phyloP scores from a whole-genome alignment of 177 flowering plant genomes.

The Vitis hybrid region DNA sequence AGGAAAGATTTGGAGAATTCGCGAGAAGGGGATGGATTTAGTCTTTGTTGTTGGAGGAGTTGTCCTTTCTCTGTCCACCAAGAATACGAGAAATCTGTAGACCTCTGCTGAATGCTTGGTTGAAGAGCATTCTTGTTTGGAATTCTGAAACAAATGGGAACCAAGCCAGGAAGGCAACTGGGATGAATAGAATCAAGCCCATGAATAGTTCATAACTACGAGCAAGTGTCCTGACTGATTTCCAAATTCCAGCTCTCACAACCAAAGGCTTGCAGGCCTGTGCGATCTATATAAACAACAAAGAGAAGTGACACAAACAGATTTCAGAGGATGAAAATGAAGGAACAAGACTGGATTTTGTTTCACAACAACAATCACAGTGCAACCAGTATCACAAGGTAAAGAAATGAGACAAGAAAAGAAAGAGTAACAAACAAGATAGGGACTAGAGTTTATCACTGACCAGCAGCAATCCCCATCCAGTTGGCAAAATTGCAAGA shows the following conservation, averaged over 20 bases:
- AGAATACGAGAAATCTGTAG: conserved; percentile 62
- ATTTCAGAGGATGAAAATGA: neutral
- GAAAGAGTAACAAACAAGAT: neutral
- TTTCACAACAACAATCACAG: too few relatives aligned
- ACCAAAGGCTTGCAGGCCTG: conserved; percentile 45
- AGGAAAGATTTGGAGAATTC: too few relatives aligned
- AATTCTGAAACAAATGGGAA: conserved; percentile 58
- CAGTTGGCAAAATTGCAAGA: conserved; percentile 49
- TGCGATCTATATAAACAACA: conserved; percentile 32
- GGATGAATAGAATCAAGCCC: conserved; percentile 49
- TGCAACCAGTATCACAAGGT: neutral
- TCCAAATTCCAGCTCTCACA: conserved; percentile 35
- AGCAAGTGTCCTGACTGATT: conserved; percentile 39
- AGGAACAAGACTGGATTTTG: too few relatives aligned
- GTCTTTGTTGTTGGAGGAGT: conserved; percentile 41
- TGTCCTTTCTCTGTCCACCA: conserved; percentile 45
- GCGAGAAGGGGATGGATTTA: conserved; percentile 7
- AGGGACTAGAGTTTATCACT: conserved; percentile 6
- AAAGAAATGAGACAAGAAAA: neutral
- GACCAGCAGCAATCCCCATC: conserved; percentile 54
- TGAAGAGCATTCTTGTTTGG: conserved; percentile 57
- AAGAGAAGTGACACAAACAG: neutral
- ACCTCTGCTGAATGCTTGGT: conserved; percentile 65
- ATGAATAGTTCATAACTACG: conserved; percentile 45
- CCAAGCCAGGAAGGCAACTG: conserved; percentile 51